Evolutionary conservation across 2,329 filamentous ascomycete species (phyloP).

Genomic region (Epichloe coenophiala): DNA sequence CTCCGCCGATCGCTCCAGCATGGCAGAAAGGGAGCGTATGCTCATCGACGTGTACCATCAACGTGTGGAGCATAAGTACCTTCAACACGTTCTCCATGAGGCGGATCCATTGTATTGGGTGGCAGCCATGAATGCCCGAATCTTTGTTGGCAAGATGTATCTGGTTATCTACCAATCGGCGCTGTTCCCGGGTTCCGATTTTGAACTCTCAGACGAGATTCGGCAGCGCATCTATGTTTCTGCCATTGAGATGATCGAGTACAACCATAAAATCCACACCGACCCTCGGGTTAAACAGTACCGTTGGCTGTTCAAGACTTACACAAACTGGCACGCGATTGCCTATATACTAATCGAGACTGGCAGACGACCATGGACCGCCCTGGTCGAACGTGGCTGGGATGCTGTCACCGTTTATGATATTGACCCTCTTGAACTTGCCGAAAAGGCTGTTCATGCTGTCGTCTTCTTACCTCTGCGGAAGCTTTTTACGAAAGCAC

Average conservation of each 20-base stretch:
- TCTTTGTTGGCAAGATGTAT: slow-evolving; percentile 68
- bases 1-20: slow-evolving; percentile 15
- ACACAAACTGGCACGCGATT: slow-evolving; percentile 38
- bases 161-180: slow-evolving; percentile 65
- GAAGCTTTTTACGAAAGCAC: slow-evolving; percentile 39
- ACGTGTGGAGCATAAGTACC: slow-evolving; percentile 39
- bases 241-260: slow-evolving; percentile 60
- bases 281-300: slow-evolving; percentile 36
- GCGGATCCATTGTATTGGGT: slow-evolving; percentile 50
- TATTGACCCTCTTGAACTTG: slow-evolving; percentile 27
- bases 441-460: slow-evolving; percentile 30
- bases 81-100: slow-evolving; percentile 35
- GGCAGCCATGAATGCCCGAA: slow-evolving; percentile 50
- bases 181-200: slow-evolving; percentile 44
- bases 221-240: slow-evolving; percentile 58
- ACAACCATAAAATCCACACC: slow-evolving; percentile 50
- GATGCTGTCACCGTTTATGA: slow-evolving; percentile 28
- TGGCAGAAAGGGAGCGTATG: slow-evolving; percentile 27
- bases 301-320: slow-evolving; percentile 36
- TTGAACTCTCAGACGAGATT: slow-evolving; percentile 44
- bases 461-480: slow-evolving; percentile 40
- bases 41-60: slow-evolving; percentile 36
- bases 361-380: slow-evolving; percentile 32
- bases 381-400: slow-evolving; percentile 38
- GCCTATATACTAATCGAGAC: slow-evolving; percentile 35